phyloP scores from a whole-genome alignment of 352 stramenopile species.

The Pythium aquatile region DNA sequence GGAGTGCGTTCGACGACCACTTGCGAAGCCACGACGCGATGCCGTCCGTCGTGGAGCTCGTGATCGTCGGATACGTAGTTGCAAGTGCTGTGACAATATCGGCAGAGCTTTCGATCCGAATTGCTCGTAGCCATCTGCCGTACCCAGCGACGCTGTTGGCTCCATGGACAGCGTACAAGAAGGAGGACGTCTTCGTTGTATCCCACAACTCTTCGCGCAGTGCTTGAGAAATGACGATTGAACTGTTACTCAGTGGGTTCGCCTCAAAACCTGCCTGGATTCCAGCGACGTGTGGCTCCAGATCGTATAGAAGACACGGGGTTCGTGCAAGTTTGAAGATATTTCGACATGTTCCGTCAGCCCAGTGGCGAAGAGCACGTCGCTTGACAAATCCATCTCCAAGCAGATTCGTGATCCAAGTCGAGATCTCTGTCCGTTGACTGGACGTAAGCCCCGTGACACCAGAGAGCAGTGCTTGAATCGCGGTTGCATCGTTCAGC shows the following conservation, averaged over 20 bases:
- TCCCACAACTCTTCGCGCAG: conserved; percentile 38
- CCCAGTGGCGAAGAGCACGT: conserved; percentile 62
- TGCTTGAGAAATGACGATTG: conserved; percentile 23
- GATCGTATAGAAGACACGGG: conserved; percentile 47
- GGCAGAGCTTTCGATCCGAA: conserved; percentile 31
- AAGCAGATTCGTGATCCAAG: conserved; percentile 47
- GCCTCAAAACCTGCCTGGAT: conserved; percentile 64
- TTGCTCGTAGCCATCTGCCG: conserved; percentile 39
- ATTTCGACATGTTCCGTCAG: conserved; percentile 52
- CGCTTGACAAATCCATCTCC: conserved; percentile 45
- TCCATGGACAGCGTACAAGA: conserved; percentile 35
- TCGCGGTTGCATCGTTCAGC: conserved; percentile 13
- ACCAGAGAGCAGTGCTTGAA: conserved; percentile 21
- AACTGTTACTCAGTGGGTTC: conserved; percentile 33
- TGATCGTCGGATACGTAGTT: conserved; percentile 12
- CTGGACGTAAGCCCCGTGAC: conserved; percentile 30
- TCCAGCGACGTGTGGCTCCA: conserved; percentile 53
- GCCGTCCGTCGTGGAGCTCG: conserved; percentile 15
- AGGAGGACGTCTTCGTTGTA: conserved; percentile 32
- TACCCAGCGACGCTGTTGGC: conserved; percentile 36
- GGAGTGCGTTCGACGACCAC: conserved; percentile 40
- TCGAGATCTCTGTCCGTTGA: conserved; percentile 37
- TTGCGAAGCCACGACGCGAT: conserved; percentile 39
- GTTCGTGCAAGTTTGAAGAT: conserved; percentile 37
- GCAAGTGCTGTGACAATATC: conserved; percentile 8